phyloP scores from a whole-genome alignment of 2,329 filamentous ascomycete species.

The Colletotrichum sojae region DNA sequence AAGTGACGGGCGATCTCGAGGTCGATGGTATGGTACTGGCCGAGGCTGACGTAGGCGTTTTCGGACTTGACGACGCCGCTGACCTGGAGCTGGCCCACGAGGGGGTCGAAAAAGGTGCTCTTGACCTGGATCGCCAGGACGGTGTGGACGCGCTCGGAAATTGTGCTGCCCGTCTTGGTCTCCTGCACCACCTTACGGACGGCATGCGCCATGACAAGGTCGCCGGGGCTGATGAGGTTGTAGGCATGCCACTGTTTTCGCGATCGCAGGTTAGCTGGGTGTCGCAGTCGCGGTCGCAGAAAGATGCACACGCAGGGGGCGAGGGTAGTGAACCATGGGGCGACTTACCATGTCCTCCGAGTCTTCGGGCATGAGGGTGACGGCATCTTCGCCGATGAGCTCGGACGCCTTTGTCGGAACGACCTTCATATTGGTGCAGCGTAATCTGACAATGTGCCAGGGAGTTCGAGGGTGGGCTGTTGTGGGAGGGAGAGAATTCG shows the following conservation, averaged over 20 bases:
- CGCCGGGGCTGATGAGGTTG: conserved; percentile 69
- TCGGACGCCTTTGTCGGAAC: conserved; percentile 54
- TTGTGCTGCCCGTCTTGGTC: conserved; percentile 62
- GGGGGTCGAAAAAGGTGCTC: conserved; percentile 71
- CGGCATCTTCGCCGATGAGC: conserved; percentile 56
- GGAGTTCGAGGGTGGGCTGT: too few relatives aligned
- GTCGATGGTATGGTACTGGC: conserved; percentile 76
- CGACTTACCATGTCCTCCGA: conserved; percentile 62
- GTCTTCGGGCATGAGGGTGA: conserved; percentile 61
- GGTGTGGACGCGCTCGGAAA: conserved; percentile 68
- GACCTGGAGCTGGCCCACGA: conserved; percentile 68
- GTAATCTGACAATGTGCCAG: background rate
- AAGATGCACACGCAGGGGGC: background rate
- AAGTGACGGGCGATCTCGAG: conserved; percentile 91
- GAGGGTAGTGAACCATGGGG: background rate
- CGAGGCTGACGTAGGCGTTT: conserved; percentile 66
- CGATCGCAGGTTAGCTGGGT: conserved; percentile 8
- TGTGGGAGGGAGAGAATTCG: background rate
- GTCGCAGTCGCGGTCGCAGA: background rate
- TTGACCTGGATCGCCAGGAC: conserved; percentile 70
- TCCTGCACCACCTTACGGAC: conserved; percentile 68
- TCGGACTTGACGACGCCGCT: conserved; percentile 68
- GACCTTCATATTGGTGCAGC: conserved; percentile 54
- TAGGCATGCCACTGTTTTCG: conserved; percentile 69
- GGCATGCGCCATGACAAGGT: conserved; percentile 68